Conservation (phyloP, 1,139 yeast genomes). For the Kluyveromyces marxianus region DNA sequence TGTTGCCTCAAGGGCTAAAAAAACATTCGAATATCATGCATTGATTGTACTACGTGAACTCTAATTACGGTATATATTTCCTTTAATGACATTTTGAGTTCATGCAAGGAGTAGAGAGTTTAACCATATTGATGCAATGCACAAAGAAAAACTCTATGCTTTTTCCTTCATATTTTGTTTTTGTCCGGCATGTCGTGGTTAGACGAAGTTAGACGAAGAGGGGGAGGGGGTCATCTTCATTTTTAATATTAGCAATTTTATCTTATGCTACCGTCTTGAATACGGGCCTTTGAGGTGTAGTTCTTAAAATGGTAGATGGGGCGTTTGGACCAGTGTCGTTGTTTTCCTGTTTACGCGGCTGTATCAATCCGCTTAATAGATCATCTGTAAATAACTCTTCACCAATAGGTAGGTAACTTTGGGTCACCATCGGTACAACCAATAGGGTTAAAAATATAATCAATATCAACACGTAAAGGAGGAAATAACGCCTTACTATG, state of each 20-base stretch:
- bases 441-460: slow-evolving; percentile 34
- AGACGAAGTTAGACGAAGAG: too few relatives aligned
- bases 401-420: slow-evolving; percentile 21
- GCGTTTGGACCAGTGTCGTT: slow-evolving; percentile 52
- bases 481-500: slow-evolving; percentile 35
- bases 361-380: slow-evolving; percentile 37
- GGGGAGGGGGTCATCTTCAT: too few relatives aligned
- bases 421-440: slow-evolving; percentile 38
- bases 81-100: too few relatives aligned
- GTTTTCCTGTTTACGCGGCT: slow-evolving; percentile 49
- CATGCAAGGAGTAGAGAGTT: too few relatives aligned
- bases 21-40: too few relatives aligned
- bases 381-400: slow-evolving; percentile 15
- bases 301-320: slow-evolving; percentile 23
- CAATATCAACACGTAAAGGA: slow-evolving; percentile 38
- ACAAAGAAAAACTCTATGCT: too few relatives aligned
- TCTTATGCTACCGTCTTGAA: slow-evolving; percentile 22
- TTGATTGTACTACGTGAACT: too few relatives aligned
- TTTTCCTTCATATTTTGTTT: too few relatives aligned
- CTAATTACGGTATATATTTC: too few relatives aligned
- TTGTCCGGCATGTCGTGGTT: too few relatives aligned
- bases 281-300: slow-evolving; percentile 23
- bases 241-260: neutral
- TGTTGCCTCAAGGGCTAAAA: too few relatives aligned
- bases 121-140: too few relatives aligned